phyloP scores from a whole-genome alignment of 1,284 basidiomycete genomes.

The Papiliotrema fonsecae region DNA sequence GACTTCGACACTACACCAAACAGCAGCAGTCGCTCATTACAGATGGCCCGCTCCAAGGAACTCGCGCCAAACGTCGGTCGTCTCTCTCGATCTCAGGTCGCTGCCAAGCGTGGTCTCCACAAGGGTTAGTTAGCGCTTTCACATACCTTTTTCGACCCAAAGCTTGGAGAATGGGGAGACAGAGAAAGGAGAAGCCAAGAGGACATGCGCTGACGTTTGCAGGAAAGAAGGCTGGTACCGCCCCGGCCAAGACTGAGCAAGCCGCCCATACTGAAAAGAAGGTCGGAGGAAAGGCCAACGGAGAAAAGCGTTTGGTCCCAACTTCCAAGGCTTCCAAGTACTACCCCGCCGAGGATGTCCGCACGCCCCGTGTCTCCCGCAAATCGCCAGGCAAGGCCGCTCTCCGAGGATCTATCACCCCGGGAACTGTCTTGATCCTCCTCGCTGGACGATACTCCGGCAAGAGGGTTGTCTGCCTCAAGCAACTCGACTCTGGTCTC shows the following conservation, averaged over 20 bases:
- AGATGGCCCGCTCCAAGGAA: constrained; percentile 92
- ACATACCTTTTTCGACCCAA: too few species aligned
- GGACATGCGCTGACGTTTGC: constrained; percentile 1
- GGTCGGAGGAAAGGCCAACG: constrained; percentile 88
- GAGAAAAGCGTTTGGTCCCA: constrained; percentile 76
- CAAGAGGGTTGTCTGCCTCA: constrained; percentile 97
- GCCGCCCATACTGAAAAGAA: constrained; percentile 66
- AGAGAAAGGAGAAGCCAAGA: not conserved
- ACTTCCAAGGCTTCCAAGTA: constrained; percentile 83
- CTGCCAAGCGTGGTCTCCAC: constrained; percentile 67
- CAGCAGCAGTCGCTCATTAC: constrained; percentile 4
- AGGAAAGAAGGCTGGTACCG: constrained; percentile 71
- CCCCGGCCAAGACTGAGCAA: constrained; percentile 56
- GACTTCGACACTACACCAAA: not conserved
- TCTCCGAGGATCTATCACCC: constrained; percentile 84
- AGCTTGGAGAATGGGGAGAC: not conserved
- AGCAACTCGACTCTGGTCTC: constrained; percentile 89
- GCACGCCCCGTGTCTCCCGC: constrained; percentile 82
- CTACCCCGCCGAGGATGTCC: constrained; percentile 96
- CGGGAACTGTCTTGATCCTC: constrained; percentile 93
- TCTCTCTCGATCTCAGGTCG: constrained; percentile 73
- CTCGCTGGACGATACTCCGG: constrained; percentile 97
- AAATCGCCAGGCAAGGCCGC: constrained; percentile 68
- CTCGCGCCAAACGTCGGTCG: constrained; percentile 79
- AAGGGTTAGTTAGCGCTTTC: constrained; percentile 47